Evolutionary conservation across 148 eudicot species (phyloP).

Genomic region (Fallopia convolvulus): DNA sequence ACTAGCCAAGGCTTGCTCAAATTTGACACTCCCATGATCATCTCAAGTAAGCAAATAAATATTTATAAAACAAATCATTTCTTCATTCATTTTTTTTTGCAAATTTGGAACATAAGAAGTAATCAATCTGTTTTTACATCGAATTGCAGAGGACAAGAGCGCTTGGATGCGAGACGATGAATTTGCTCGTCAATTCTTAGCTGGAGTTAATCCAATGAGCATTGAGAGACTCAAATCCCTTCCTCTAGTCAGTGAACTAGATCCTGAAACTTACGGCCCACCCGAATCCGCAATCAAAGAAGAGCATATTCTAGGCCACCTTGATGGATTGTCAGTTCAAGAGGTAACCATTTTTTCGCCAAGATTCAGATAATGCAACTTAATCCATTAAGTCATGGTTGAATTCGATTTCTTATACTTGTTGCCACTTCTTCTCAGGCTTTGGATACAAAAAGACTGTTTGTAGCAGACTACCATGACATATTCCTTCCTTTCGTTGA

Average conservation of each 20-base stretch:
- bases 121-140: not conserved
- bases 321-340: constrained; percentile 81
- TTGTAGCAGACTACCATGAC: constrained; percentile 79
- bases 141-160: constrained; percentile 66
- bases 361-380: not conserved
- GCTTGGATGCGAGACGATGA: constrained; percentile 98
- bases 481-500: constrained; percentile 78
- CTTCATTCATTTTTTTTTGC: not conserved
- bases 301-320: constrained; percentile 61
- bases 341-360: constrained; percentile 36
- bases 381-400: not conserved
- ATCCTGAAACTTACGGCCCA: constrained; percentile 64
- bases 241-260: constrained; percentile 84
- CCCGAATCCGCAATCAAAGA: constrained; percentile 72
- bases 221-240: constrained; percentile 64
- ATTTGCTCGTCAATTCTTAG: constrained; percentile 82
- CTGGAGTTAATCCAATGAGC: constrained; percentile 80
- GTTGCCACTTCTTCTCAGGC: constrained; percentile 40
- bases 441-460: constrained; percentile 64
- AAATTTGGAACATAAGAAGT: not conserved
- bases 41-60: constrained; percentile 44
- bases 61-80: not conserved
- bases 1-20: constrained; percentile 68
- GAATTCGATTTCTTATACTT: not conserved
- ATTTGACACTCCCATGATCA: constrained; percentile 66